Conservation (phyloP, 202 grass and related monocot genomes). For the Miscanthus sacchariflorus region DNA sequence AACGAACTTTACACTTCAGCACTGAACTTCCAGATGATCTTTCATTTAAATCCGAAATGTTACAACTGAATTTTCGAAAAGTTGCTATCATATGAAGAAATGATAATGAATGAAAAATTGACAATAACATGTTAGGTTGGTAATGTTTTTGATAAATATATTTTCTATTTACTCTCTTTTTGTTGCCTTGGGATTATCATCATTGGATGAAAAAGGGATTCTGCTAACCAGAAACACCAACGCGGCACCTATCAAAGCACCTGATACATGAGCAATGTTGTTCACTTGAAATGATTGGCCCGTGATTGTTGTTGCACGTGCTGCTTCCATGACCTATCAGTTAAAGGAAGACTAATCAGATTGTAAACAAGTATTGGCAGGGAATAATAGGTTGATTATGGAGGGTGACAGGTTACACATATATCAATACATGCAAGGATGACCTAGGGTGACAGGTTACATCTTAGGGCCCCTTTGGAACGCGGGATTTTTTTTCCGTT, state of each 20-base stretch:
- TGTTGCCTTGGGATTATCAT: conserved; percentile 48
- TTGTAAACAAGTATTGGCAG: background rate
- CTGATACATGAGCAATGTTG: conserved; percentile 93
- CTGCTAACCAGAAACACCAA: conserved; percentile 78
- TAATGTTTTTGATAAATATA: conserved; percentile 3
- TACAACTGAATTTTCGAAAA: conserved; percentile 10
- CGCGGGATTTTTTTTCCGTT: too few relatives aligned
- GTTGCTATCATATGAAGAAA: conserved; percentile 29
- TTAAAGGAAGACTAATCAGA: conserved; percentile 19
- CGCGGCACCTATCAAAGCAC: conserved; percentile 89
- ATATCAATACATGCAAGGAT: background rate
- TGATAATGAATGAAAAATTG: conserved; percentile 34
- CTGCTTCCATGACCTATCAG: conserved; percentile 89
- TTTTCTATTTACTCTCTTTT: conserved; percentile 67
- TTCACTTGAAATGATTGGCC: conserved; percentile 79
- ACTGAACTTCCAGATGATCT: background rate
- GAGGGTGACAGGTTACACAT: background rate
- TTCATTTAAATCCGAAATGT: conserved; percentile 24
- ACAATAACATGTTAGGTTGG: conserved; percentile 40
- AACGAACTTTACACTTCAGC: background rate
- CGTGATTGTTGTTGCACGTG: conserved; percentile 65
- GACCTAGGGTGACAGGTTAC: background rate
- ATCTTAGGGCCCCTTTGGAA: background rate
- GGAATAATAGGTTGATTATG: conserved; percentile 7
- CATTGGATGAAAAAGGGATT: conserved; percentile 62